A percentile compares a stretch with the other conserved stretches of the same genome.
These are phyloP conservation scores for Hypoxylon intermedium DNA, from an alignment of 495 filamentous ascomycete species.

Conservation along the genomic window DNA sequence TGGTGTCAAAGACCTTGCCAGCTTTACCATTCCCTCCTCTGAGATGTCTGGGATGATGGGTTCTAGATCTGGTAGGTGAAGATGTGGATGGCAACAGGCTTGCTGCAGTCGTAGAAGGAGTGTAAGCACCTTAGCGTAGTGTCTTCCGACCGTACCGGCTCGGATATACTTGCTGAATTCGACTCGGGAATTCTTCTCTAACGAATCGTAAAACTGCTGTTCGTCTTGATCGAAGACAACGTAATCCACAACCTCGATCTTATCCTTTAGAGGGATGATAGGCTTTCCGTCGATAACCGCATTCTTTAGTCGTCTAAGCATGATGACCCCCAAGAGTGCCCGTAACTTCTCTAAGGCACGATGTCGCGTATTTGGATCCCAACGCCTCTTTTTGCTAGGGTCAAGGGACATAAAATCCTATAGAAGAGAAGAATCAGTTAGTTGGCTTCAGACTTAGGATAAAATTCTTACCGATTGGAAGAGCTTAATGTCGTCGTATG, in stretches of 20 bases:
- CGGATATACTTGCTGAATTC: slow-evolving; percentile 80
- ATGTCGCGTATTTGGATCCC: slow-evolving; percentile 40
- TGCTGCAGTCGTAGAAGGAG: slow-evolving; percentile 88
- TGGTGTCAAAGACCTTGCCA: slow-evolving; percentile 65
- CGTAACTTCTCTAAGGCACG: slow-evolving; percentile 75
- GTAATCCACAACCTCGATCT: slow-evolving; percentile 70
- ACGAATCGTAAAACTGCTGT: slow-evolving; percentile 68
- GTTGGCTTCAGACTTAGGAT: background rate
- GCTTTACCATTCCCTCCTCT: slow-evolving; percentile 48
- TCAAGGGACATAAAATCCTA: slow-evolving; percentile 39
- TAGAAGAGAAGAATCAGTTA: slow-evolving; percentile 22
- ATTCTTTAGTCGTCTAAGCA: slow-evolving; percentile 83
- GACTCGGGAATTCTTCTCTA: slow-evolving; percentile 71
- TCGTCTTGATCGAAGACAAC: slow-evolving; percentile 79
- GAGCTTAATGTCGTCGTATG: slow-evolving; percentile 67
- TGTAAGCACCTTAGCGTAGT: slow-evolving; percentile 84
- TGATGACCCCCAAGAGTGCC: slow-evolving; percentile 78
- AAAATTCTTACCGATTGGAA: slow-evolving; percentile 56
- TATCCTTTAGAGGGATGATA: slow-evolving; percentile 76
- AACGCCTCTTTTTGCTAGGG: background rate
- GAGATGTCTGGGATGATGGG: slow-evolving; percentile 71
- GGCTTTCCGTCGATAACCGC: slow-evolving; percentile 84
- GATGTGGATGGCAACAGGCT: slow-evolving; percentile 87
- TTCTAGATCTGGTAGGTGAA: slow-evolving; percentile 46
- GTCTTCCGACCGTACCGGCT: slow-evolving; percentile 72